A percentile compares a stretch with the other conserved stretches of the same genome.
Evolutionary conservation across 1,139 yeast species (phyloP).

Genomic region (Kodamaea suecica): DNA sequence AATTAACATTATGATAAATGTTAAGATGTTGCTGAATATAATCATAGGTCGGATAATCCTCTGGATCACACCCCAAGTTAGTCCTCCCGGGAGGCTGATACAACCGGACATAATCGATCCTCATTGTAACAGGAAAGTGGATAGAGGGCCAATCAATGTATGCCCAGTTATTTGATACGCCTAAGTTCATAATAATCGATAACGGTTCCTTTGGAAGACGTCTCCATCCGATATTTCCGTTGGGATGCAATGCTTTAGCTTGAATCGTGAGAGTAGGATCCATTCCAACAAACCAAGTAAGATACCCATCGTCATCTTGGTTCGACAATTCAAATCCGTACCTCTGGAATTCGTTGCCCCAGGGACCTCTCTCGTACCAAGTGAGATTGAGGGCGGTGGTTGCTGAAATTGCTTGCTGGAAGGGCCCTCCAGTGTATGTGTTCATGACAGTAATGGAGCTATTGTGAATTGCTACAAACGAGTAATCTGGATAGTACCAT

Average conservation of each 20-base stretch:
- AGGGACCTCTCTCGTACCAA: conserved; percentile 26
- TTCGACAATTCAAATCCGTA: conserved; percentile 27
- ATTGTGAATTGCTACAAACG: conserved; percentile 22
- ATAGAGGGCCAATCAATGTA: conserved; percentile 30
- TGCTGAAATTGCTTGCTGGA: conserved; percentile 30
- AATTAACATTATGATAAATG: conserved; percentile 23
- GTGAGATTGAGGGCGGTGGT: conserved; percentile 23
- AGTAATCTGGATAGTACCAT: conserved; percentile 31
- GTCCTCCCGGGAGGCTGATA: conserved; percentile 24
- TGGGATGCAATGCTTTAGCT: conserved; percentile 25
- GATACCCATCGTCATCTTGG: conserved; percentile 22
- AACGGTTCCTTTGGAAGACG: conserved; percentile 28
- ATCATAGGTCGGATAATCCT: conserved; percentile 23
- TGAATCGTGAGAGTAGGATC: conserved; percentile 23
- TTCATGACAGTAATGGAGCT: conserved; percentile 25
- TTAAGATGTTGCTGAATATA: conserved; percentile 22
- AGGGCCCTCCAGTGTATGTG: conserved; percentile 31
- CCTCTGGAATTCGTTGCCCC: conserved; percentile 20
- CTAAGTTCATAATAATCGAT: conserved; percentile 28
- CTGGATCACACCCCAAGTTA: conserved; percentile 27
- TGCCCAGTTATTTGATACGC: conserved; percentile 31
- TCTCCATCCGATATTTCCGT: conserved; percentile 28
- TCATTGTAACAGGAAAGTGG: conserved; percentile 24
- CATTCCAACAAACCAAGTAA: conserved; percentile 28
- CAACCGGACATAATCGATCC: conserved; percentile 26